Percentiles rank a stretch among this genome's conserved stretches.
phyloP scores from a whole-genome alignment of 1,284 basidiomycete genomes.

The Leccinum cinnamomeum region DNA sequence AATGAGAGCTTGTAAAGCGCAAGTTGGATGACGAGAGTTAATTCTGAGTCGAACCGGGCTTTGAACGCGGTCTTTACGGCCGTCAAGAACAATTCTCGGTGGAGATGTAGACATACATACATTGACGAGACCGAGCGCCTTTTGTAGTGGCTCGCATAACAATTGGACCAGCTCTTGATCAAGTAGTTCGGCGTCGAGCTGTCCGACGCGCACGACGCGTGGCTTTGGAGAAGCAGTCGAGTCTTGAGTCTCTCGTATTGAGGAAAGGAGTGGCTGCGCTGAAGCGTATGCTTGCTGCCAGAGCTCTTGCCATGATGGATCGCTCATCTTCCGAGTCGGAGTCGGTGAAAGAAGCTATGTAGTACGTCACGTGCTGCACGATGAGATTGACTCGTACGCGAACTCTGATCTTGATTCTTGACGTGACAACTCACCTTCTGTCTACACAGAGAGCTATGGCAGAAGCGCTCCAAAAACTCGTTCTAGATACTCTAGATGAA shows the following conservation, averaged over 20 bases:
- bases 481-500: conserved; percentile 71
- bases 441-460: conserved; percentile 47
- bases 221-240: conserved; percentile 35
- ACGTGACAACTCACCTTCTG: conserved; percentile 1
- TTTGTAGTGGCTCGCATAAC: conserved; percentile 80
- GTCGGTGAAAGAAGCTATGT: neutral
- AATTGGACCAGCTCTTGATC: conserved; percentile 88
- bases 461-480: conserved; percentile 75
- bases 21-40: conserved; percentile 75
- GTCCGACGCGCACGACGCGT: conserved; percentile 78
- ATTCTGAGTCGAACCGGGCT: conserved; percentile 77
- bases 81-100: conserved; percentile 11
- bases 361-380: conserved; percentile 26
- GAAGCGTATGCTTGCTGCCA: conserved; percentile 67
- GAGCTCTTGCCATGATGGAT: conserved; percentile 21
- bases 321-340: conserved; percentile 1
- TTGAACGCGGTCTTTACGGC: conserved; percentile 56
- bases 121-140: conserved; percentile 68
- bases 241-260: conserved; percentile 44
- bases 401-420: neutral
- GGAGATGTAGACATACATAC: conserved; percentile 45
- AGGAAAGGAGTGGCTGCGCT: conserved; percentile 54
- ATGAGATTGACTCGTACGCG: conserved; percentile 19
- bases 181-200: conserved; percentile 90
- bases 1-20: conserved; percentile 84